Conservation (phyloP, 495 filamentous ascomycete genomes). For the Aspergillus baeticus region DNA sequence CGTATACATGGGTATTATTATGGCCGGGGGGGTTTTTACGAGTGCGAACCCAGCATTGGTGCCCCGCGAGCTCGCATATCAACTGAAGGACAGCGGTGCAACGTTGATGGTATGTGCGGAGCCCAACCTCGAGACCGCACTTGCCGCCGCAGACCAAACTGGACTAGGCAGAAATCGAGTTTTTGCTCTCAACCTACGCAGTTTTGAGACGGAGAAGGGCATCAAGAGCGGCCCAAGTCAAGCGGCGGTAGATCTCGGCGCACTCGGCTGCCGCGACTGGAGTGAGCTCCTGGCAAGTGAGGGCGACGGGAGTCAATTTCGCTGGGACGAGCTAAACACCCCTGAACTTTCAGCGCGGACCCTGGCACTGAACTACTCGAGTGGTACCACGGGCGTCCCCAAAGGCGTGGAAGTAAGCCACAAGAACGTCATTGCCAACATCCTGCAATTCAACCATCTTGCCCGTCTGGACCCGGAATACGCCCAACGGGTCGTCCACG, state of each 20-base stretch:
- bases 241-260: too few relatives aligned
- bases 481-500: constrained; percentile 26
- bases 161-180: constrained; percentile 38
- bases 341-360: constrained; percentile 40
- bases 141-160: constrained; percentile 41
- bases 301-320: constrained; percentile 42
- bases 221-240: constrained; percentile 18
- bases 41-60: constrained; percentile 77
- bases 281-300: constrained; percentile 41
- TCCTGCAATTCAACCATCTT: constrained; percentile 54
- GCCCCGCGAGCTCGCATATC: constrained; percentile 67
- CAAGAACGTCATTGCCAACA: constrained; percentile 68
- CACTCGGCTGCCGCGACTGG: constrained; percentile 47
- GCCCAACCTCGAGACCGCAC: constrained; percentile 37
- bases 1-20: constrained; percentile 68
- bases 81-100: constrained; percentile 69
- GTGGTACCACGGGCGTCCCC: constrained; percentile 78
- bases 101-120: constrained; percentile 60
- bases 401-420: constrained; percentile 84
- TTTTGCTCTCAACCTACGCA: constrained; percentile 49
- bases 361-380: constrained; percentile 67
- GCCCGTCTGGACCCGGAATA: constrained; percentile 47
- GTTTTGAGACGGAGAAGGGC: constrained; percentile 38
- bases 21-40: constrained; percentile 77
- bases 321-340: constrained; percentile 41